Percentiles rank a stretch among this genome's conserved stretches.
phyloP scores from a whole-genome alignment of 2,329 filamentous ascomycete species.

The Botryotinia convoluta region DNA sequence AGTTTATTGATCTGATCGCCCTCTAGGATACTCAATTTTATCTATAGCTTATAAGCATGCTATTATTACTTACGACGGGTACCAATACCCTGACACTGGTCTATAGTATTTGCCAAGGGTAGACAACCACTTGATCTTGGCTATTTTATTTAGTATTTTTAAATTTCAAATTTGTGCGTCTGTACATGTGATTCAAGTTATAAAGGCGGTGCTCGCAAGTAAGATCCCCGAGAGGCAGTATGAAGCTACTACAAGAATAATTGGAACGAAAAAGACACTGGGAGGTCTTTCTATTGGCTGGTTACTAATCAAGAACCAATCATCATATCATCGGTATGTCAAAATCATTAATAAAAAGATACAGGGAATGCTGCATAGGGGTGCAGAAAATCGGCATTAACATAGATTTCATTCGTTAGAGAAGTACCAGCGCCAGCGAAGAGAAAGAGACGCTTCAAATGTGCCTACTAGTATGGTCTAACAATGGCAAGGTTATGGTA shows the following conservation, averaged over 20 bases:
- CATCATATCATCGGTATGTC: not conserved
- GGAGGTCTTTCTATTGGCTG: not conserved
- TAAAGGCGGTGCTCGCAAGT: not conserved
- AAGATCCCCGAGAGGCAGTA: not conserved
- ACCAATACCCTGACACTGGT: not conserved
- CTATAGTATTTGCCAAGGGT: not conserved
- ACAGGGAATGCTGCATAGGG: not conserved
- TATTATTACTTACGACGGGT: no score
- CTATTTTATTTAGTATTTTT: no score
- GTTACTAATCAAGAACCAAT: not conserved
- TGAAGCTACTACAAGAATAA: not conserved
- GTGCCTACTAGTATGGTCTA: not conserved
- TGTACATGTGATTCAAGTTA: not conserved
- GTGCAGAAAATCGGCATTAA: not conserved
- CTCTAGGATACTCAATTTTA: not conserved
- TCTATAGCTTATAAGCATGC: not conserved
- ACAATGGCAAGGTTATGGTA: not conserved
- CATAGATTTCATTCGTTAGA: not conserved
- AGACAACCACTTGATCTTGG: not conserved
- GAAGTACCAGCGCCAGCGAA: not conserved
- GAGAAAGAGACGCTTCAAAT: not conserved
- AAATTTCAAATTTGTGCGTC: not conserved
- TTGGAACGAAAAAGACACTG: not conserved
- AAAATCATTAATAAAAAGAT: not conserved
- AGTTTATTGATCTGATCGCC: not conserved